These are phyloP conservation scores for Leishmania turanica DNA, from an alignment of 208 protist species.

Conservation along the genomic window DNA sequence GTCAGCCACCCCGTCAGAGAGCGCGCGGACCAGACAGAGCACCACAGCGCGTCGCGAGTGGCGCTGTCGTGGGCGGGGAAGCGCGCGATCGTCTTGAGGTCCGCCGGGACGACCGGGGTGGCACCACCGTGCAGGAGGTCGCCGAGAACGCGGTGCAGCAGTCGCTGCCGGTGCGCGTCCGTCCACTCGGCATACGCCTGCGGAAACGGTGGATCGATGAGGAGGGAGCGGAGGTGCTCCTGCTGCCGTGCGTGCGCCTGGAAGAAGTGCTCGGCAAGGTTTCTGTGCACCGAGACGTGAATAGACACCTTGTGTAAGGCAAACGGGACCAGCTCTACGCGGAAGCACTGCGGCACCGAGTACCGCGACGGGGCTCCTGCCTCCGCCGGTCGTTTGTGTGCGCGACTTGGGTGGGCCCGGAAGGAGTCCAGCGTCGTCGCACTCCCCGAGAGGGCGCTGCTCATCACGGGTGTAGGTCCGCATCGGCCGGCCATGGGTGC, in stretches of 20 bases:
- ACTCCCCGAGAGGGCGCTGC: conserved; percentile 13
- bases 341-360: conserved; percentile 35
- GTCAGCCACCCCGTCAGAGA: conserved; percentile 16
- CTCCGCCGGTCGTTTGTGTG: neutral
- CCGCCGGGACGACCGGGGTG: conserved; percentile 21
- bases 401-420: conserved; percentile 2
- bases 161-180: conserved; percentile 44
- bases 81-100: conserved; percentile 11
- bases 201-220: conserved; percentile 46
- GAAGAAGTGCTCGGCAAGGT: conserved; percentile 39
- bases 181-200: conserved; percentile 24
- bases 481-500: conserved; percentile 28
- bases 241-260: conserved; percentile 29
- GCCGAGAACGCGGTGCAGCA: conserved; percentile 47
- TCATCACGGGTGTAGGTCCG: conserved; percentile 15
- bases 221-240: conserved; percentile 16
- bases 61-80: conserved; percentile 48
- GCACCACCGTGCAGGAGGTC: conserved; percentile 35
- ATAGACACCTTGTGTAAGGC: conserved; percentile 28
- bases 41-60: conserved; percentile 35
- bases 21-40: conserved; percentile 11
- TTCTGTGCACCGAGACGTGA: conserved; percentile 36
- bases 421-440: conserved; percentile 22
- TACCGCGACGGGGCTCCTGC: conserved; percentile 13
- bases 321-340: conserved; percentile 34